phyloP scores from a whole-genome alignment of 106 monocot genomes.

The Ottelia alismoides region DNA sequence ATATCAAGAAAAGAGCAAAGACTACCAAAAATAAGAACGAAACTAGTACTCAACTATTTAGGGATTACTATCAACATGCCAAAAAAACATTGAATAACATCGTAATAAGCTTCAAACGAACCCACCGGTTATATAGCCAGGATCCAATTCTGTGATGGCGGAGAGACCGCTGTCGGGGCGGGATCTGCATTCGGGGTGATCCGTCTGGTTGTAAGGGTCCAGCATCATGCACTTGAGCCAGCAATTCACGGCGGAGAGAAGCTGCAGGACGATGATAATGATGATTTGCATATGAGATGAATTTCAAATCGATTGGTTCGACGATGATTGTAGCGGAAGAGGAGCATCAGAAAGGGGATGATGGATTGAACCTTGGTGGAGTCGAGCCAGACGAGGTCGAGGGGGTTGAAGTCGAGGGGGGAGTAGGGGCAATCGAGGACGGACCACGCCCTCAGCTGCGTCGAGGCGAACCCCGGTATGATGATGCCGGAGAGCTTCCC shows the following conservation, averaged over 20 bases:
- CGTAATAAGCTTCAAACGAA: too few species aligned
- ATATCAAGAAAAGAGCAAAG: too few species aligned
- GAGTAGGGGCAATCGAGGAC: conserved; percentile 94
- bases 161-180: conserved; percentile 92
- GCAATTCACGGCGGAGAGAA: conserved; percentile 94
- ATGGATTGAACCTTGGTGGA: conserved; percentile 40
- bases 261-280: conserved; percentile 22
- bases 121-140: conserved; percentile 88
- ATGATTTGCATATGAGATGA: background rate
- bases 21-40: too few species aligned
- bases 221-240: conserved; percentile 98
- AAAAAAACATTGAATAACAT: too few species aligned
- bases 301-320: background rate
- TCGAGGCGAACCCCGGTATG: conserved; percentile 97
- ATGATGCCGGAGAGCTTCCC: conserved; percentile 93
- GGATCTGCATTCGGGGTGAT: conserved; percentile 93
- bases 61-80: too few species aligned
- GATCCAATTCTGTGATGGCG: conserved; percentile 94
- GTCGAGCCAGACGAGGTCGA: conserved; percentile 96
- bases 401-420: conserved; percentile 96
- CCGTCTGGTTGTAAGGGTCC: conserved; percentile 91
- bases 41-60: too few species aligned
- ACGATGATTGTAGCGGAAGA: background rate
- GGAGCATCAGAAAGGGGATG: background rate
- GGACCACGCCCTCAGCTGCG: conserved; percentile 97